phyloP scores from a whole-genome alignment of 495 filamentous ascomycete species.

The Hypoxylon cercidicola region DNA sequence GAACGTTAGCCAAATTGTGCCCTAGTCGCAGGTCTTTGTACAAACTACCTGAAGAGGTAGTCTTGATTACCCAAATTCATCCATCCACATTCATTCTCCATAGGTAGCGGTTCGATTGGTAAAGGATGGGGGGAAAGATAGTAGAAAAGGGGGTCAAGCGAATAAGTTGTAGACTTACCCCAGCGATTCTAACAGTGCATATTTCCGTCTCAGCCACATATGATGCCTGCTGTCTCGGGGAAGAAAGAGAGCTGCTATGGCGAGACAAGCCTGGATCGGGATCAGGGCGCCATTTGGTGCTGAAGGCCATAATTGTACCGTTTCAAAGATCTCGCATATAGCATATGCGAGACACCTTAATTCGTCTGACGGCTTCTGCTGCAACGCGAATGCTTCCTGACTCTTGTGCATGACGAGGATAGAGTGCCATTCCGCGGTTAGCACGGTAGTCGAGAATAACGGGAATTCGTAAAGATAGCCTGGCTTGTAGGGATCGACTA shows the following conservation, averaged over 20 bases:
- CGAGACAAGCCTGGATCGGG: slow-evolving; percentile 78
- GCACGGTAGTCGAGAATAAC: slow-evolving; percentile 75
- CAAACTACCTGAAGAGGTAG: not conserved
- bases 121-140: not conserved
- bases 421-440: slow-evolving; percentile 80
- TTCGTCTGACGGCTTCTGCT: slow-evolving; percentile 52
- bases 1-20: slow-evolving; percentile 33
- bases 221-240: slow-evolving; percentile 75
- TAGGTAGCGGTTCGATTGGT: not conserved
- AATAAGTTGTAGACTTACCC: slow-evolving; percentile 70
- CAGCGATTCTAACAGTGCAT: slow-evolving; percentile 79
- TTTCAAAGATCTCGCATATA: slow-evolving; percentile 80
- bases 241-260: slow-evolving; percentile 80
- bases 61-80: not conserved
- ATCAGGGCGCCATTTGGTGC: slow-evolving; percentile 75
- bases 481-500: slow-evolving; percentile 76
- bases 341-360: slow-evolving; percentile 70
- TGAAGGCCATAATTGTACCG: slow-evolving; percentile 76
- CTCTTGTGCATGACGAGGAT: slow-evolving; percentile 83
- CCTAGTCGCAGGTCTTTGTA: slow-evolving; percentile 5
- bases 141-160: not conserved
- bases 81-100: not conserved
- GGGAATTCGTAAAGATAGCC: slow-evolving; percentile 73
- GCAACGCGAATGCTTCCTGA: slow-evolving; percentile 62
- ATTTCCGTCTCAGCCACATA: slow-evolving; percentile 85